phyloP scores from a whole-genome alignment of 805 yeast species.

The Kluyveromyces aestuarii region DNA sequence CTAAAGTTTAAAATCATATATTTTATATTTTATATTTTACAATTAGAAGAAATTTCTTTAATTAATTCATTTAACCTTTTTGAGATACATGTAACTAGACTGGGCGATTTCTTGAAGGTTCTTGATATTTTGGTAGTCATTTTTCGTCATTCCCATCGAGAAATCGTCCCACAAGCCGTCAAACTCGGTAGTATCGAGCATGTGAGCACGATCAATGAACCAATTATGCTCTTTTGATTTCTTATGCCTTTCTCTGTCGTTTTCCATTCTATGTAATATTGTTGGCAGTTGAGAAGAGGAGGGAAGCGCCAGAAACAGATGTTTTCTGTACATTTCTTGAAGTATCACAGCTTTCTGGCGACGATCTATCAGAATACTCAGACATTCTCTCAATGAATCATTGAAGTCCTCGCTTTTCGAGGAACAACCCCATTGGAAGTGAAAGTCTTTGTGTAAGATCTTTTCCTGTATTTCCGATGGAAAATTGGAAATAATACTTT shows the following conservation, averaged over 20 bases:
- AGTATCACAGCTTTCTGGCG: constrained; percentile 8
- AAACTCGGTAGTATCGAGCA: constrained; percentile 40
- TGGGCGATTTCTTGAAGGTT: constrained; percentile 48
- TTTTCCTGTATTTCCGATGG: neutral
- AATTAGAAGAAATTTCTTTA: neutral
- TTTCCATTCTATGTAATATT: constrained; percentile 75
- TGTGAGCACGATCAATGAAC: constrained; percentile 43
- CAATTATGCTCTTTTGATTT: constrained; percentile 73
- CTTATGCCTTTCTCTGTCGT: constrained; percentile 86
- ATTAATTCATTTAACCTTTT: neutral
- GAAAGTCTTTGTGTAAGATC: neutral
- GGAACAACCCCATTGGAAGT: constrained; percentile 3
- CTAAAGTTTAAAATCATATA: too few relatives aligned
- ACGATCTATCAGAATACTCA: constrained; percentile 11
- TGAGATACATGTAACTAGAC: constrained; percentile 34
- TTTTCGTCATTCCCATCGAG: constrained; percentile 30
- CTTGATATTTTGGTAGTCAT: constrained; percentile 41
- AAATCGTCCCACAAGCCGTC: constrained; percentile 34
- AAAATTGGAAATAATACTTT: neutral
- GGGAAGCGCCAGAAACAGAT: neutral
- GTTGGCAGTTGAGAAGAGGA: constrained; percentile 3
- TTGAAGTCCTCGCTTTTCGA: constrained; percentile 1
- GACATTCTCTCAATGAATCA: constrained; percentile 4
- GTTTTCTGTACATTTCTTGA: constrained; percentile 5
- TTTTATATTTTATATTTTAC: too few relatives aligned